Conservation (phyloP, 2,329 filamentous ascomycete genomes). For the Trichoderma sp. region DNA sequence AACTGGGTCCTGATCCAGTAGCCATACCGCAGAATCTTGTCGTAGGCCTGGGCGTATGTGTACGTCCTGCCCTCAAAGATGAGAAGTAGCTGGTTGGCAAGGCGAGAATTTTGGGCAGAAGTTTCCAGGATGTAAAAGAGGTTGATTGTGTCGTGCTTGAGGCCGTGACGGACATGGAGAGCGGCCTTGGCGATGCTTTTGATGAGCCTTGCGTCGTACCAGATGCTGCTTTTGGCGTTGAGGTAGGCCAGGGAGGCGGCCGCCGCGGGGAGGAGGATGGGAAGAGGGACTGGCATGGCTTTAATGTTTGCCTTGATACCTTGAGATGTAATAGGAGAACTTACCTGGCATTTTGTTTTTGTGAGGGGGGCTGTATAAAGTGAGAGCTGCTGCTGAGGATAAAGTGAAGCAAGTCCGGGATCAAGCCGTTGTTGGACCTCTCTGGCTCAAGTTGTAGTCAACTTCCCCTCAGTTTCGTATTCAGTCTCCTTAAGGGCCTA, state of each 20-base stretch:
- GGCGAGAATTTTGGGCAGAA: slow-evolving; percentile 51
- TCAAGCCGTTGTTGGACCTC: not conserved
- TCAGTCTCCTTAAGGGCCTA: not conserved
- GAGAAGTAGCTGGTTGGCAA: slow-evolving; percentile 57
- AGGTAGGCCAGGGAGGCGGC: slow-evolving; percentile 71
- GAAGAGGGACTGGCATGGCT: slow-evolving; percentile 47
- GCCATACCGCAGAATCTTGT: slow-evolving; percentile 68
- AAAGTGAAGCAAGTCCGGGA: not conserved
- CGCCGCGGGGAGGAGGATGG: slow-evolving; percentile 57
- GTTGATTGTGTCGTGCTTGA: slow-evolving; percentile 61
- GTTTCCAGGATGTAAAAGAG: slow-evolving; percentile 74
- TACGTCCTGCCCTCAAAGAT: slow-evolving; percentile 66
- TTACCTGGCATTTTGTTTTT: slow-evolving; percentile 11
- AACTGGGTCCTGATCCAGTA: slow-evolving; percentile 67
- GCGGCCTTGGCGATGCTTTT: slow-evolving; percentile 48
- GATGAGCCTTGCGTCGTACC: slow-evolving; percentile 64
- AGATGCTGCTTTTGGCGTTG: slow-evolving; percentile 66
- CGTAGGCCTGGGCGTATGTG: slow-evolving; percentile 75
- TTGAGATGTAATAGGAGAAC: not conserved
- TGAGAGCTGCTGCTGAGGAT: not conserved
- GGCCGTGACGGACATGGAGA: slow-evolving; percentile 43
- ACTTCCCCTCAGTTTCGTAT: not conserved
- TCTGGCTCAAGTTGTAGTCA: not conserved
- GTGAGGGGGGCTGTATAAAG: not conserved
- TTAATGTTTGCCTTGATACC: not conserved